Evolutionary conservation across 2,329 filamentous ascomycete genomes (phyloP), one percentile per base, ranked within the genome.

Genomic region (Nigrograna mackinnonii): DNA sequence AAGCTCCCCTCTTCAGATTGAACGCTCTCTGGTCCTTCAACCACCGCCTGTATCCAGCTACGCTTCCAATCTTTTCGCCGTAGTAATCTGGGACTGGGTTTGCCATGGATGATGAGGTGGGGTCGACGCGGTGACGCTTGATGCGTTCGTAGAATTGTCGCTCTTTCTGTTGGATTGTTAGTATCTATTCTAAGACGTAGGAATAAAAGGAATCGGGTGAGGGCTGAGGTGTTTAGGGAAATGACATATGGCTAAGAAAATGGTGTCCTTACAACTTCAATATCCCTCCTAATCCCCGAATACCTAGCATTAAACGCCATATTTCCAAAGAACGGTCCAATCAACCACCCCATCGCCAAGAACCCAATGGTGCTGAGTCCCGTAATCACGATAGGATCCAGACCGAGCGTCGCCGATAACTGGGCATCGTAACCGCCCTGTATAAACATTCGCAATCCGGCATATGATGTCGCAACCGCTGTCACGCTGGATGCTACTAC

Each of bases 11-110:
- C 77, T 91, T 91, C 43, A 75, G 58, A 75, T 95, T 96, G 75
- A 96, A 99, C 7, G 91, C 92, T 49, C 92, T 80, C 77, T 97
- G 94, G 65, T 99, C 94, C 78, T 96, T 97, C 62, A 99, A 74
- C 94, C 94, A 99, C 68, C 90, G 86, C 60, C 94, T 79, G 70
- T 97, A 99, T 35, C 89, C 91, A 40, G 85, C 79, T 17, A 97
- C 90, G 60, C 91, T 96, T 38, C 88, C 89, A 59, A 99, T 96
- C 79, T 96, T 97, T 76, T 99, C 94, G 59, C 94, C 94, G 63
- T 99, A 99, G 73, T 96, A 99, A 68, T 99, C 94, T 32, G 92
- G 91, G 1, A 96, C 89, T 14, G 94, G 94, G 74, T 97, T 97
- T 39, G 89, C 83, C 56, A 94, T 85, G 30, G 89, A 95, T 49